Evolutionary conservation across 352 stramenopile genomes (phyloP), one percentile per base, ranked within the genome.

Genomic region (Phytophthora hybrid): DNA sequence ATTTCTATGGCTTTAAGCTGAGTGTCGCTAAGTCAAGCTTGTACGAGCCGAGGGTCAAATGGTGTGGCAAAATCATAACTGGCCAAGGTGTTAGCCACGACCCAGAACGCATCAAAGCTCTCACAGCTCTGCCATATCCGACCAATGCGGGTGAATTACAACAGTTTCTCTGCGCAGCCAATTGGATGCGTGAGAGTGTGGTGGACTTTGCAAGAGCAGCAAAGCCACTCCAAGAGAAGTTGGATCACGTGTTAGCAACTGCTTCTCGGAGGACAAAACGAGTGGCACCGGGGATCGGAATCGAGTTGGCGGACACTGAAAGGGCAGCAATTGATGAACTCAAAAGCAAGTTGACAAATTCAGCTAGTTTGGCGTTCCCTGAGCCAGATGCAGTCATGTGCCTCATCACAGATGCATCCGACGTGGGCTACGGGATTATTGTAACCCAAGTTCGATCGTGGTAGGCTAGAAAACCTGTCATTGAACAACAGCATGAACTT

Each of bases 1-100:
- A 80, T 34, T 18, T 47, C 4, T 73, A 69, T 32, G 71, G 72
- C 19, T 56, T 76, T 1, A 80, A 79, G 59, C 21, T 80, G 11
- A 78, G 69, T 29, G 23, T 52, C 0, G 47, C 55, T 3, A 80
- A 80, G 44, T 68, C 37, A 39, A 69, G 44, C 18, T 8, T 79
- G 4, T 84, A 63, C 41, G 14, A 62, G 51, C 29, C 19, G 39
- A 21, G 41, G 16, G 67, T 74, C 4, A 65, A 58, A 9, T 74
- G 64, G 72, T 76, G 72, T 21, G 72, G 73, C 19, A 65, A 65
- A 26, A 5, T 65, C 7, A 55, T 65, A 18, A 44, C 19, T 31
- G 59, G 57, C 5, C 13, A 53, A 4, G 37, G 57, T 16, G 57
- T 63, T 5, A 18, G 37, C 18, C 57, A 63, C 23, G 57, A 53